Conservation (phyloP, 2,329 filamentous ascomycete genomes). For the Aspergillus aculeatus region DNA sequence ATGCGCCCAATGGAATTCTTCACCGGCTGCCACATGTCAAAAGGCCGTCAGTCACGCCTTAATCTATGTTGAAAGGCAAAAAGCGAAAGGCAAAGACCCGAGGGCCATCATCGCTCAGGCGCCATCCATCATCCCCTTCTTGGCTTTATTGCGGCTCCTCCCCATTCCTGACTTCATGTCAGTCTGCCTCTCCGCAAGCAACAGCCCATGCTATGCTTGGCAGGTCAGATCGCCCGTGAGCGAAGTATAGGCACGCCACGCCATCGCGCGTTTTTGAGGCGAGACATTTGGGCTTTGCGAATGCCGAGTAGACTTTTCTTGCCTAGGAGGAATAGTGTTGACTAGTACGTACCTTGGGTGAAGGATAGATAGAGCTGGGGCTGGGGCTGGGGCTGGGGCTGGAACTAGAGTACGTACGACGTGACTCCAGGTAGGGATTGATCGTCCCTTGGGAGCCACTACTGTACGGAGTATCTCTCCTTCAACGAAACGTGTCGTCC, state of each 20-base stretch:
- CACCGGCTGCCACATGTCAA: neutral
- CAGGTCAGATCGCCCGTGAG: neutral
- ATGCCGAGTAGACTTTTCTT: too few relatives aligned
- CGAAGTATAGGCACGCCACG: too few relatives aligned
- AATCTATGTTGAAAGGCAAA: too few relatives aligned
- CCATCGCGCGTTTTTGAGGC: neutral
- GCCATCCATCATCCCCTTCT: neutral
- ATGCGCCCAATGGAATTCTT: neutral
- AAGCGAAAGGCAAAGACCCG: too few relatives aligned
- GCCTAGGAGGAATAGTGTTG: neutral
- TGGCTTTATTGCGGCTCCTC: neutral
- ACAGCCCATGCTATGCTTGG: neutral
- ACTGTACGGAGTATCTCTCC: neutral
- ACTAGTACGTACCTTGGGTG: neutral
- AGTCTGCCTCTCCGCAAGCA: neutral
- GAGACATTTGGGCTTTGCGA: neutral
- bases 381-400: neutral
- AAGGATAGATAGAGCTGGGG: too few relatives aligned
- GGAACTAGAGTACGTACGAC: too few relatives aligned
- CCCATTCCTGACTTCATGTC: neutral
- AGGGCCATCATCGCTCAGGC: neutral
- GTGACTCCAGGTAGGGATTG: neutral
- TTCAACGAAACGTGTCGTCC: neutral
- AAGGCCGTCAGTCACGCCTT: neutral
- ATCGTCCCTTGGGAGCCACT: neutral